Evolutionary conservation across 164 flowering plant species (phyloP).

Genomic region (Berberis vulgaris): DNA sequence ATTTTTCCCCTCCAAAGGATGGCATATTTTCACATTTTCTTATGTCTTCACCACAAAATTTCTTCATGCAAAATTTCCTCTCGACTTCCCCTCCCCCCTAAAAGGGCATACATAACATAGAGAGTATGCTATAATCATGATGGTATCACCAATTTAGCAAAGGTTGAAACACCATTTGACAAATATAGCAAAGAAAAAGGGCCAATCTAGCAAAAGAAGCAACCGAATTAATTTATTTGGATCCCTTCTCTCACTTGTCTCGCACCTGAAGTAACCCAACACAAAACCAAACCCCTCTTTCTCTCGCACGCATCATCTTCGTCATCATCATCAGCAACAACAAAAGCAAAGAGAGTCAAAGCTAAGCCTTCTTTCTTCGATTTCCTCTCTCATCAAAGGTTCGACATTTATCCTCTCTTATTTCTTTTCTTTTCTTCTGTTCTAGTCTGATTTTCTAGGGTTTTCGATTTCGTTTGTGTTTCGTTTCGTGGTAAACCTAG

Average conservation of each 20-base stretch:
- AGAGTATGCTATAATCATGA: too few species aligned
- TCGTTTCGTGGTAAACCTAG: not conserved
- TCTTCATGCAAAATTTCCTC: too few species aligned
- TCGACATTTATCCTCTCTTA: not conserved
- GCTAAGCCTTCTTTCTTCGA: not conserved
- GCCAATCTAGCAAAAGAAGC: not conserved
- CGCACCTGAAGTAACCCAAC: constrained; percentile 4
- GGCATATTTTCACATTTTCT: too few species aligned
- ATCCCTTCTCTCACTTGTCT: constrained; percentile 1
- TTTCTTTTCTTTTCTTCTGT: not conserved
- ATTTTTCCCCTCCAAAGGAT: too few species aligned
- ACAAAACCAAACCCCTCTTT: too few species aligned
- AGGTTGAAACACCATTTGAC: not conserved
- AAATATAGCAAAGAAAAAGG: not conserved
- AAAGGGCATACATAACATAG: too few species aligned
- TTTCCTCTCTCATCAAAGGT: not conserved
- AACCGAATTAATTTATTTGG: not conserved
- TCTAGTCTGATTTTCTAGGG: not conserved
- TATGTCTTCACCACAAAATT: too few species aligned
- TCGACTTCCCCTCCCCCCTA: too few species aligned
- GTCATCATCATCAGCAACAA: constrained; percentile 5
- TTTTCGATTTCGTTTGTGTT: not conserved
- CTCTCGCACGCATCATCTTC: not conserved
- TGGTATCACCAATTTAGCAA: too few species aligned
- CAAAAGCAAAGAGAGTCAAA: constrained; percentile 6